A percentile compares a stretch with the other conserved stretches of the same genome.
Conservation (phyloP, 2,329 filamentous ascomycete genomes). For the Penicillium sp. region DNA sequence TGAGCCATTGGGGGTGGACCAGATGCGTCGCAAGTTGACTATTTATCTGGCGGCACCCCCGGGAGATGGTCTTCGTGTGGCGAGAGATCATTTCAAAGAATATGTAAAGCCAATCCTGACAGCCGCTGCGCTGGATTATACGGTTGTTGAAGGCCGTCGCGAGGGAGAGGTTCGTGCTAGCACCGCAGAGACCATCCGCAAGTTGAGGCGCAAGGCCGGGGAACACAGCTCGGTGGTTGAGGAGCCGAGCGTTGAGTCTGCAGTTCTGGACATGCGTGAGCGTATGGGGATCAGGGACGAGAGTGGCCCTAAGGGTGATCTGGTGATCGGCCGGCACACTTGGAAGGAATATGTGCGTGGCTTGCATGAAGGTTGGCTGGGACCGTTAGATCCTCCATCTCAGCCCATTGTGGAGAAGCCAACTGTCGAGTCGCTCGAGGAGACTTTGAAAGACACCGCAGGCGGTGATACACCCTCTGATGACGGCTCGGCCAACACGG, state of each 20-base stretch:
- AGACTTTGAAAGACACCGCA: slow-evolving; percentile 23
- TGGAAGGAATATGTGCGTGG: slow-evolving; percentile 98
- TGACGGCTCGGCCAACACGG: slow-evolving; percentile 12
- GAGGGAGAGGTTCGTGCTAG: slow-evolving; percentile 89
- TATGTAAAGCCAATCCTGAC: slow-evolving; percentile 92
- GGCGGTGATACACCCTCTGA: slow-evolving; percentile 15
- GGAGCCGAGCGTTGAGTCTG: slow-evolving; percentile 50
- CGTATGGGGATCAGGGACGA: slow-evolving; percentile 64
- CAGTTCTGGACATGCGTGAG: slow-evolving; percentile 58
- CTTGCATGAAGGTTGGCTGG: slow-evolving; percentile 92
- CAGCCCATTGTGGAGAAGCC: slow-evolving; percentile 14
- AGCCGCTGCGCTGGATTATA: slow-evolving; percentile 87
- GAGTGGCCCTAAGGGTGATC: slow-evolving; percentile 69
- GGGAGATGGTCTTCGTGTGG: slow-evolving; percentile 71
- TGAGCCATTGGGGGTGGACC: slow-evolving; percentile 64
- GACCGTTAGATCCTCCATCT: slow-evolving; percentile 58
- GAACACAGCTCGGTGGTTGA: slow-evolving; percentile 45
- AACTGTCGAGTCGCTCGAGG: slow-evolving; percentile 19
- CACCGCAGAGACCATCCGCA: slow-evolving; percentile 78
- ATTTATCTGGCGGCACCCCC: slow-evolving; percentile 82
- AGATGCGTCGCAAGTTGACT: slow-evolving; percentile 76
- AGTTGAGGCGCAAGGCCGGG: slow-evolving; percentile 54
- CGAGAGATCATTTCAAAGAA: slow-evolving; percentile 93
- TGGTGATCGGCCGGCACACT: slow-evolving; percentile 82
- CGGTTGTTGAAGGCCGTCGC: slow-evolving; percentile 84